Evolutionary conservation across 345 rosid genomes (phyloP), one percentile per base, ranked within the genome.

Genomic region (Reutealis trisperma): DNA sequence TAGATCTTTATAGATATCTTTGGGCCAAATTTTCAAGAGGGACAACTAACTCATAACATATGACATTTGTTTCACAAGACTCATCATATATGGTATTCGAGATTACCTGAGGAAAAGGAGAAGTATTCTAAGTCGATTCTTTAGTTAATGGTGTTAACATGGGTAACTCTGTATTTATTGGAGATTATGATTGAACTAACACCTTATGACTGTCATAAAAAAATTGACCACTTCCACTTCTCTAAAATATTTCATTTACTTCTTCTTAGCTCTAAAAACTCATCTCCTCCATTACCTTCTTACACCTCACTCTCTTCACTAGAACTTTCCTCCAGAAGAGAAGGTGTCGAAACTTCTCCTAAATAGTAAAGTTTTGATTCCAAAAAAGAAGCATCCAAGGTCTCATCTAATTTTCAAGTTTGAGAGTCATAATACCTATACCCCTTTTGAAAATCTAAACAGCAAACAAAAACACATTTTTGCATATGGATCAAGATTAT

Each of bases 381-480:
- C 18, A 0, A 2, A 5, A 68, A 77, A 49, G 71, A 60, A 4
- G 0, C 71, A 68, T 81, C 44, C 27, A 72, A 22, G 22, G 27
- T 34, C 0, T 69, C 22, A 63, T 52, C 55, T n/a, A 73, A 30
- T 6, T 55, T 67, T 0, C 1, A 6, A 0, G 41, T 37, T n/a
- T 37, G 5, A 8, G 72, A 75, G 54, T 73, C 51, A 22, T 24
- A n/a, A 41, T 25, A 65, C 5, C 47, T 3, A 37, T 63, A 63
- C 15, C 78, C 71, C 11, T 74, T 74, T 11, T 79, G n/a, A 59
- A 32, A 41, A 10, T 67, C 9, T 1, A 19, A 68, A 55, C 69
- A 74, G 14, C 75, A 47, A 67, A 74, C 49, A 62, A 79, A 68
- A 10, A 69, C 75, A 74, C 78, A 79, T 11, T 47, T 59, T 64